Base-by-base conservation (phyloP, 345 rosid genomes). In the Brassica carinata region DNA sequence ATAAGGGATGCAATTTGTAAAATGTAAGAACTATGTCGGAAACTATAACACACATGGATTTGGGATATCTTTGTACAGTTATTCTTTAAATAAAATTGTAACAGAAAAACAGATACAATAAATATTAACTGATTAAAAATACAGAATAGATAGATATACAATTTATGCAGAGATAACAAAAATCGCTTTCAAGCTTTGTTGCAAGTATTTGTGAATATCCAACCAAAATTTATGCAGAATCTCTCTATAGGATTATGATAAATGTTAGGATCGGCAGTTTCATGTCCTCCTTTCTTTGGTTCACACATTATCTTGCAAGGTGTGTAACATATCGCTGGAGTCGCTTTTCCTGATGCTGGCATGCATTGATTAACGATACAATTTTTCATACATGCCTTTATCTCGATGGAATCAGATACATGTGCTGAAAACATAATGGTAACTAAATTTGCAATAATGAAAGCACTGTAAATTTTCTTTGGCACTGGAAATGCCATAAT, bases 401-500 rank as follows among this genome's bases (percentile, higher is more conserved):
- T n/a, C 18, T 51, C 5, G 58, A n/a, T 51, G 7, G 71, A 43
- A 45, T 26, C 31, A 64, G 63, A 63, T 13, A 15, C 7, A 43
- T 27, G 61, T 73, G 43, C 13, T 48, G 48, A 59, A 64, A 17
- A 74, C 19, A 74, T 29, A 29, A 64, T 45, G 11, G 70, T 17
- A 30, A 45, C 13, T 45, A 74, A 17, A 64, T 13, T 11, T 11
- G 17, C 71, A 64, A 74, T 45, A 3, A 64, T 64, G 14, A 64
- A 29, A 3, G 33, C 11, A 30, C 2, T 31, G 48, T 43, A 64
- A 5, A 17, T 29, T 48, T 30, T 45, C 7, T 45, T 64, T 18
- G 17, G 45, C 0, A 7, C 11, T 64, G 30, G 77, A 64, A 17
- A 1, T 30, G 31, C 62, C 77, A 74, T 17, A 0, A 7, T 18